Evolutionary conservation across 345 rosid species (phyloP), one percentile per base, ranked within the genome.

Genomic region (Excoecaria agallocha): DNA sequence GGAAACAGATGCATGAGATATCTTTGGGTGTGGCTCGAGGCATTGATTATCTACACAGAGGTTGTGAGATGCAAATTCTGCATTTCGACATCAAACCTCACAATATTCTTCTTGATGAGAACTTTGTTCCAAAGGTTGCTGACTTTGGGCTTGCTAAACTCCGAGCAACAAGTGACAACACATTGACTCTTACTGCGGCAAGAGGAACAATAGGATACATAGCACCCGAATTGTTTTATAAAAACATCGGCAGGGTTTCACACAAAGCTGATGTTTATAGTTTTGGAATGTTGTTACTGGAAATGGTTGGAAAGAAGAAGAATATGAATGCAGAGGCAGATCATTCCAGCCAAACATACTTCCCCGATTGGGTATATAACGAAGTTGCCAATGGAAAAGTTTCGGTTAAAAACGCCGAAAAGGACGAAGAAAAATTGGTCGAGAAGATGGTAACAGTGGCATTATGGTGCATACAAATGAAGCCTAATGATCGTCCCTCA

Each of bases 231-330:
- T 12, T 74, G 63, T 74, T 74, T 24, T 66, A 65, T 41, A 74
- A 37, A 39, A 74, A 74, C 55, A 54, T 74, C 41, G 77, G 77
- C 3, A 37, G 43, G 4, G 63, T 74, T 10, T 74, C 71, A 1
- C 55, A 66, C 19, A 74, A 74, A 56, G 70, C 71, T 41, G 77
- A 74, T 66, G 64, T 66, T 45, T 66, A 74, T 30, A 74, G 77
- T 45, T 66, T 64, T 22, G 65, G 77, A 43, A 74, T 74, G 77
- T 25, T 74, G 7, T 11, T 66, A 8, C 20, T 74, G 70, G 77
- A 74, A 74, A 65, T 74, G 77, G 45, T 54, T 15, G 65, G 77
- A 15, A 56, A n/a, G 55, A 65, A 59, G 43, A 66, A 66, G 71
- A 74, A 19, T 46, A 2, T 24, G 7, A 56, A 66, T 39, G n/a